phyloP scores from a whole-genome alignment of 2,329 filamentous ascomycete genomes.

The Diaporthe nobilis region DNA sequence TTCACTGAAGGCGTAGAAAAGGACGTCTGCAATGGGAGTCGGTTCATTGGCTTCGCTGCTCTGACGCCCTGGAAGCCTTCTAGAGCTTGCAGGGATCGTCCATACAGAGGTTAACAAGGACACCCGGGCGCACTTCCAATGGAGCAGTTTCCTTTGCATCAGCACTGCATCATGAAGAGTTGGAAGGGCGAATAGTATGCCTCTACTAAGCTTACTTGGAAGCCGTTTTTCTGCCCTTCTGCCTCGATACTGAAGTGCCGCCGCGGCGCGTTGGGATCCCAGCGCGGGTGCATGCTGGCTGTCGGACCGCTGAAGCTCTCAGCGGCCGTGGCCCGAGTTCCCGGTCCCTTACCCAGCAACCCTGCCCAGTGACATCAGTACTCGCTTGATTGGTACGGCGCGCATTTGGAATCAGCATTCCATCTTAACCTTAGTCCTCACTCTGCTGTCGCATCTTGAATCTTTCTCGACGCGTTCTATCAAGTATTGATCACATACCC shows the following conservation, averaged over 20 bases:
- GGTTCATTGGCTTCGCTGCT: not conserved
- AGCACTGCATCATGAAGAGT: not conserved
- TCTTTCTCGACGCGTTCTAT: slow-evolving; percentile 17
- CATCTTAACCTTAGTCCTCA: not conserved
- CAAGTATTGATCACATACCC: not conserved
- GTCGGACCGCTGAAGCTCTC: not conserved
- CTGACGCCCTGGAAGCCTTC: not conserved
- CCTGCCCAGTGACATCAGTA: slow-evolving; percentile 26
- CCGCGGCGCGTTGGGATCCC: not conserved
- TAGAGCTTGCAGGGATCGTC: not conserved
- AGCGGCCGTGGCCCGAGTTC: not conserved
- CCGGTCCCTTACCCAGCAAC: not conserved
- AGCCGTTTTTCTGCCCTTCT: no score
- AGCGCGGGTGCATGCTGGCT: not conserved
- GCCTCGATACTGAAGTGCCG: not conserved
- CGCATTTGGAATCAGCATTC: slow-evolving; percentile 12
- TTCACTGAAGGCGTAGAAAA: not conserved
- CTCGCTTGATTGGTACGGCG: not conserved
- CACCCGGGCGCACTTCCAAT: not conserved
- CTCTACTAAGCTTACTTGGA: no score
- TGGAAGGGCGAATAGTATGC: no score
- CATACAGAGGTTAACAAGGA: not conserved
- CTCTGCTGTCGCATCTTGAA: not conserved
- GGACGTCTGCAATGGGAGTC: not conserved
- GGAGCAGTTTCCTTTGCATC: not conserved